Conservation (phyloP, 257 asterid genomes). For the Osmanthus fragrans region DNA sequence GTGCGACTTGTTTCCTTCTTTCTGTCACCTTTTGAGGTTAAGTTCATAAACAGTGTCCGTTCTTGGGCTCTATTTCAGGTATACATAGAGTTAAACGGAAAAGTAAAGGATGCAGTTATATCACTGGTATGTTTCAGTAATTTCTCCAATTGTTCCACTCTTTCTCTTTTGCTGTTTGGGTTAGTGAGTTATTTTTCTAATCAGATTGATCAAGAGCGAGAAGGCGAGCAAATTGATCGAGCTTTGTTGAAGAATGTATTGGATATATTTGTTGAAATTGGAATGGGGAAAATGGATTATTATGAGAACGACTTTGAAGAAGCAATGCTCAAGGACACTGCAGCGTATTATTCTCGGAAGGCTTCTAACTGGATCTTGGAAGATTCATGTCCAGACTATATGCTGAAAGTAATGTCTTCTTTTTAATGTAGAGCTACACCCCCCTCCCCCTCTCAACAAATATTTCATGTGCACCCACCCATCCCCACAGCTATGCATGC, state of each 20-base stretch:
- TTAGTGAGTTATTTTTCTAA: constrained; percentile 17
- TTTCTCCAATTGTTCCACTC: constrained; percentile 4
- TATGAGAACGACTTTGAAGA: constrained; percentile 91
- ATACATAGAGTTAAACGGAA: constrained; percentile 69
- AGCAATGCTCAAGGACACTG: constrained; percentile 78
- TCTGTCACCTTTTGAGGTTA: constrained; percentile 1
- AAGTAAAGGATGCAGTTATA: constrained; percentile 94
- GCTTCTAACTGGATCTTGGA: constrained; percentile 98
- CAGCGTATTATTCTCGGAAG: constrained; percentile 94
- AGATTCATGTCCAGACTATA: constrained; percentile 98
- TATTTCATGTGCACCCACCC: background rate
- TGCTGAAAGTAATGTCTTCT: constrained; percentile 62
- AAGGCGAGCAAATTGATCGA: constrained; percentile 95
- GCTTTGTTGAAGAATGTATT: constrained; percentile 87
- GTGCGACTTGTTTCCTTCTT: constrained; percentile 18
- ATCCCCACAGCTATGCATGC: background rate
- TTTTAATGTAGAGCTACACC: background rate
- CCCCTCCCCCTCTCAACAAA: background rate
- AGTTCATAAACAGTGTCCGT: constrained; percentile 18
- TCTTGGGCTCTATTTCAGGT: constrained; percentile 57
- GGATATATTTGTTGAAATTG: constrained; percentile 96
- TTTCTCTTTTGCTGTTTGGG: background rate
- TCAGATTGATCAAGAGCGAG: constrained; percentile 97
- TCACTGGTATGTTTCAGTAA: constrained; percentile 62
- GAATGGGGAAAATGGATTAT: constrained; percentile 88